Base-by-base conservation (phyloP, 495 filamentous ascomycete species). In the Beverwykella pulmonaria region DNA sequence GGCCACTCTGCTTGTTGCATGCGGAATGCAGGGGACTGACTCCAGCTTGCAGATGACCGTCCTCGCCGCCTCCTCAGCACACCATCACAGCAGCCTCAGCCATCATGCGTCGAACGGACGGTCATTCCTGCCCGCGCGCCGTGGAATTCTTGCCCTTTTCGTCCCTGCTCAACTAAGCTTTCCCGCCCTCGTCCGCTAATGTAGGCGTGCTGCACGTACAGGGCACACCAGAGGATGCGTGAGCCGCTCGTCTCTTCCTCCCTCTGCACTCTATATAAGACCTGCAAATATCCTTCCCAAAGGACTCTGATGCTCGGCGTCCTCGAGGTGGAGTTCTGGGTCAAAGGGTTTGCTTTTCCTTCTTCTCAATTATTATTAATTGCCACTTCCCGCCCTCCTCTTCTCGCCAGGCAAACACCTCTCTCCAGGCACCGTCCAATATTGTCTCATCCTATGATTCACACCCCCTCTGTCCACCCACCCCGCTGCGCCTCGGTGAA, bases 361-460 rank as follows among this genome's bases (percentile, higher is more conserved):
- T 60, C 47, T 53, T 20, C 32, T 56, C 44, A 25, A 41, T 25
- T 63, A 46, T 30, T 2, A 23, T 57, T 67, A n/a, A n/a, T n/a
- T n/a, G n/a, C n/a, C n/a, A n/a, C n/a, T 36, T 12, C 20, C 41
- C 32, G 36, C 25, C 44, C 29, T 53, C 22, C 63, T 20, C 41
- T 34, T 12, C 20, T 12, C 48, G 20, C 52, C 29, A 68, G 69
- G 65, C 69, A 68, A 63, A 53, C 59, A 53, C 59, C 23, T 46
- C 20, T 27, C 60, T 62, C 61, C 56, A 69, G 69, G 65, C 65
- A 69, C 56, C 68, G 63, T 46, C 57, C 54, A 44, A n/a, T 30
- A 44, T 61, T 72, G 70, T 72, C 70, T 72, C 59, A 69, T 30
- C 64, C 59, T 59, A 66, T 72, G 66, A 69, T 61, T 72, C 70